Evolutionary conservation across 1,284 basidiomycete genomes (phyloP).

Genomic region (Sanguinoderma infundibulare): DNA sequence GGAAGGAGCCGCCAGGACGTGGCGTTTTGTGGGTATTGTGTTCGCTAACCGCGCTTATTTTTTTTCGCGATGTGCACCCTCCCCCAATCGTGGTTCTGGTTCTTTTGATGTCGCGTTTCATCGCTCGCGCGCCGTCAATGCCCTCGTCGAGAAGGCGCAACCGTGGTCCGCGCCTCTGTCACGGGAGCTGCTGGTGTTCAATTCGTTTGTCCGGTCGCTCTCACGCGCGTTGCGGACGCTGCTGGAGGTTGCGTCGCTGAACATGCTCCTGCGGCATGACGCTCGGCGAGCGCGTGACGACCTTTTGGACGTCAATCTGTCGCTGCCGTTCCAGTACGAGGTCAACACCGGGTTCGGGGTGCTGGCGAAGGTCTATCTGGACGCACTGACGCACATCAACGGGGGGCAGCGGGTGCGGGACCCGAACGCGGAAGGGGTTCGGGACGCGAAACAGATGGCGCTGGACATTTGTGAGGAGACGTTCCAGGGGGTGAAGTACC

Average conservation of each 20-base stretch:
- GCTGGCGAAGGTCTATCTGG: constrained; percentile 94
- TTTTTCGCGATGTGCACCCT: constrained; percentile 5
- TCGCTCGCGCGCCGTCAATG: neutral
- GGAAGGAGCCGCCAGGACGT: constrained; percentile 12
- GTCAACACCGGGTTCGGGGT: constrained; percentile 99
- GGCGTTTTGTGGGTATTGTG: constrained; percentile 1
- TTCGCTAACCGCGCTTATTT: constrained; percentile 7
- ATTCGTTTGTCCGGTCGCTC: constrained; percentile 92
- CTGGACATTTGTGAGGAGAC: constrained; percentile 93
- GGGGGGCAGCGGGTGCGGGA: constrained; percentile 76
- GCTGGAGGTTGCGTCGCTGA: constrained; percentile 89
- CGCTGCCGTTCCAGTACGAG: constrained; percentile 92
- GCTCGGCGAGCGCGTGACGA: constrained; percentile 89
- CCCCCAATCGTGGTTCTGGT: constrained; percentile 6
- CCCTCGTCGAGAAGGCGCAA: constrained; percentile 54
- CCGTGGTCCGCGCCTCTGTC: constrained; percentile 96
- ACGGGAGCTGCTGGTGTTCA: constrained; percentile 96
- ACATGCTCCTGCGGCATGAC: constrained; percentile 90
- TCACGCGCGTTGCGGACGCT: constrained; percentile 90
- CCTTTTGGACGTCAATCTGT: constrained; percentile 89
- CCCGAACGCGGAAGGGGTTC: constrained; percentile 76
- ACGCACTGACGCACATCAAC: constrained; percentile 89
- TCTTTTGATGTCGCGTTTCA: constrained; percentile 11
- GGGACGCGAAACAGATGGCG: constrained; percentile 85
- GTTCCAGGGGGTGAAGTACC: constrained; percentile 90